Conservation (phyloP, 2,329 filamentous ascomycete genomes). For the Plectosphaerella sp. region DNA sequence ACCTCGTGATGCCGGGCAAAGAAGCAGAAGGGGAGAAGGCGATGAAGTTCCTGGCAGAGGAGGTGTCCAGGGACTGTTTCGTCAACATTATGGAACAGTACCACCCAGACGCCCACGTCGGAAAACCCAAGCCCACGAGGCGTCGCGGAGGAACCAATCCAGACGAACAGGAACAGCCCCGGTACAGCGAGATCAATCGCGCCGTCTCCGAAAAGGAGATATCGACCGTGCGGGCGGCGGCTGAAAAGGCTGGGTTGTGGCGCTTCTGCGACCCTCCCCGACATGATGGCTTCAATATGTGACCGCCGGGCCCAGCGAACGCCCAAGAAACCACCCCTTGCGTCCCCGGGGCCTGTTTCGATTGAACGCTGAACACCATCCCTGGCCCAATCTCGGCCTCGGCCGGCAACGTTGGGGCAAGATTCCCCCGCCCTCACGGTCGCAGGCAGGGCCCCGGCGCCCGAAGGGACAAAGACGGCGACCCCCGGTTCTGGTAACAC, state of each 20-base stretch:
- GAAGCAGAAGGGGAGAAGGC: constrained; percentile 70
- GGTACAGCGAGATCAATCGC: constrained; percentile 79
- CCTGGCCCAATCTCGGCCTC: neutral
- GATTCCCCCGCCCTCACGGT: neutral
- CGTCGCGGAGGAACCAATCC: constrained; percentile 22
- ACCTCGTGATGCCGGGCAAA: constrained; percentile 81
- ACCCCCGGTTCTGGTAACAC: neutral
- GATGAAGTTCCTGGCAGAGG: constrained; percentile 68
- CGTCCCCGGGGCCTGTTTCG: neutral
- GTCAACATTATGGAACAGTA: constrained; percentile 91
- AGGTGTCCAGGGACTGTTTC: constrained; percentile 71
- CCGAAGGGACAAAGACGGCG: neutral
- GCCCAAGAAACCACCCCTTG: constrained; percentile 1
- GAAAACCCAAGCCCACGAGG: constrained; percentile 52
- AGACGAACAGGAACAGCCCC: constrained; percentile 37
- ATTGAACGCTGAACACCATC: neutral
- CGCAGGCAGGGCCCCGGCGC: neutral
- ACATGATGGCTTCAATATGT: constrained; percentile 48
- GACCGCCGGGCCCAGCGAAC: constrained; percentile 9
- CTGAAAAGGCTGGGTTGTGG: constrained; percentile 70
- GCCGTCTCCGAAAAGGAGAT: constrained; percentile 62
- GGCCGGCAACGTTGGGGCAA: neutral
- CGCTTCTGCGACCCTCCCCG: constrained; percentile 64
- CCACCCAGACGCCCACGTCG: constrained; percentile 74
- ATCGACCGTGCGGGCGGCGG: constrained; percentile 60